Conservation (phyloP, 495 filamentous ascomycete genomes). For the Penicillium nucicola region DNA sequence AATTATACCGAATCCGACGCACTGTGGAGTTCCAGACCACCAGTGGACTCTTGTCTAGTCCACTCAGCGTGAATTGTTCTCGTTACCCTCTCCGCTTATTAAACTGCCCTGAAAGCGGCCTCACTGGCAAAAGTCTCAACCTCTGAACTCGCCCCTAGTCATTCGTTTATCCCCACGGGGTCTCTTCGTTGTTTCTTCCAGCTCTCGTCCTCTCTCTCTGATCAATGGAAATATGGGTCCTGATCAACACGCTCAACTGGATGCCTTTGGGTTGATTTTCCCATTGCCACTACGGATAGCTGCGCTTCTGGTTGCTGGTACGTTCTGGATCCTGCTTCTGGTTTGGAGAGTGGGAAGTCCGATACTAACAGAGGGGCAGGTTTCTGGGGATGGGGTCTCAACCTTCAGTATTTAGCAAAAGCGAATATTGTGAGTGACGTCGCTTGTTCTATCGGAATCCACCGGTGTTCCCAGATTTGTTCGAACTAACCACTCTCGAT, state of each 20-base stretch:
- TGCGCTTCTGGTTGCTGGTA: conserved; percentile 76
- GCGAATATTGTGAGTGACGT: conserved; percentile 61
- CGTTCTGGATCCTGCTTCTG: conserved; percentile 5
- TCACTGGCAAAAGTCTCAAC: conserved; percentile 18
- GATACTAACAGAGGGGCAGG: conserved; percentile 43
- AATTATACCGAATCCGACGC: conserved; percentile 10
- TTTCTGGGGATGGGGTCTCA: conserved; percentile 87
- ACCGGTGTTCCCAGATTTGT: neutral
- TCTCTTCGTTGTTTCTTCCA: conserved; percentile 10
- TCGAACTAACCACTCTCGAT: neutral
- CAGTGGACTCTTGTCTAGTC: neutral
- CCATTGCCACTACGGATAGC: conserved; percentile 85
- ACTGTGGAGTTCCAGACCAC: conserved; percentile 14
- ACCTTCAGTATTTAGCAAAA: conserved; percentile 75
- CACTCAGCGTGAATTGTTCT: conserved; percentile 6
- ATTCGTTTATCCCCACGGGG: conserved; percentile 30
- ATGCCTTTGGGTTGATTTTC: conserved; percentile 78
- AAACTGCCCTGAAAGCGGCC: conserved; percentile 21
- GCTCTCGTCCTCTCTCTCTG: conserved; percentile 6
- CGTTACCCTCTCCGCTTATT: conserved; percentile 18
- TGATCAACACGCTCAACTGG: conserved; percentile 74
- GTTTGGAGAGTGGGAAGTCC: neutral
- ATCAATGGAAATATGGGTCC: conserved; percentile 69
- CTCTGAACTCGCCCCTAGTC: conserved; percentile 39
- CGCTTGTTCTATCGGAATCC: neutral